A percentile compares a stretch with the other conserved stretches of the same genome.
Evolutionary conservation across 1,284 basidiomycete species (phyloP).

Genomic region (Papiliotrema fonsecae): DNA sequence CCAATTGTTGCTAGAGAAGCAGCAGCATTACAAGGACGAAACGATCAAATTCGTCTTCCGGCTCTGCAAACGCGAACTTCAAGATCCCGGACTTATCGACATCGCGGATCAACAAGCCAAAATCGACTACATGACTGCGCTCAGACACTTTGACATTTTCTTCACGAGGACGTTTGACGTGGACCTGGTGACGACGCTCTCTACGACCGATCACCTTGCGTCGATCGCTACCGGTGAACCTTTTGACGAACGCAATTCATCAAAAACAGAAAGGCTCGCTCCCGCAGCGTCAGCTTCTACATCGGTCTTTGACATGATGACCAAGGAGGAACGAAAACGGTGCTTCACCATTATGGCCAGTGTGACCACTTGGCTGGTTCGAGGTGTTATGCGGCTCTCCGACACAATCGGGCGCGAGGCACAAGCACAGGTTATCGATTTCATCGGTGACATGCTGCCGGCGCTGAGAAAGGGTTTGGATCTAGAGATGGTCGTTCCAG

Average conservation of each 20-base stretch:
- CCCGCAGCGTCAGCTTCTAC: too few relatives aligned
- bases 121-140: neutral
- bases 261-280: too few relatives aligned
- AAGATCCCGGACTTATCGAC: neutral
- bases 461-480: constrained; percentile 10
- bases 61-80: neutral
- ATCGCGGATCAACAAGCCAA: neutral
- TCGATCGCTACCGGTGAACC: too few relatives aligned
- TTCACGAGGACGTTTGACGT: neutral
- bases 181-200: neutral
- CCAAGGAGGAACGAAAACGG: neutral
- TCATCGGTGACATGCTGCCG: constrained; percentile 1
- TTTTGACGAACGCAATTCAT: too few relatives aligned
- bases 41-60: neutral
- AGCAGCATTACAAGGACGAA: neutral
- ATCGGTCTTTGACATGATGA: too few relatives aligned
- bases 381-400: neutral
- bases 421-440: constrained; percentile 5
- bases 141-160: neutral
- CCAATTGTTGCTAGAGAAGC: neutral
- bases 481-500: constrained; percentile 7
- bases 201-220: neutral
- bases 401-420: constrained; percentile 3
- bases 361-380: neutral
- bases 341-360: constrained; percentile 3